phyloP scores from a whole-genome alignment of 495 filamentous ascomycete species.

The Xylaria grammica region DNA sequence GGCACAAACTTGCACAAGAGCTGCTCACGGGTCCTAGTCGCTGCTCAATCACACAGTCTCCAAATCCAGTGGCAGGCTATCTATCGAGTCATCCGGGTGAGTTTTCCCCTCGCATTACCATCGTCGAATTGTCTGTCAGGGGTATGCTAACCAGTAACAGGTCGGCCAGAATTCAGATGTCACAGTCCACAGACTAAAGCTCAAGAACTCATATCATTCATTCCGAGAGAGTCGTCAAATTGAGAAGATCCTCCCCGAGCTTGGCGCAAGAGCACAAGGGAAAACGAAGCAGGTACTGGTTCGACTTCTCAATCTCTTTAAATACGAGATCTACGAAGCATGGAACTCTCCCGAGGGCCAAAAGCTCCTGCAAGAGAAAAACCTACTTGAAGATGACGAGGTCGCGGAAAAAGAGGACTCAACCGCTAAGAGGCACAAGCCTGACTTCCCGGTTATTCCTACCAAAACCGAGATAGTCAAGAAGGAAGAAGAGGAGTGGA shows the following conservation, averaged over 20 bases:
- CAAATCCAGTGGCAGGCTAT: conserved; percentile 32
- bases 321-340: conserved; percentile 26
- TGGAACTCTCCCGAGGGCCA: conserved; percentile 27
- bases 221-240: conserved; percentile 35
- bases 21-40: conserved; percentile 31
- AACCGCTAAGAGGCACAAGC: conserved; percentile 12
- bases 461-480: not conserved
- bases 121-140: not conserved
- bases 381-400: conserved; percentile 19
- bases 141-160: conserved; percentile 27
- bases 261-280: conserved; percentile 31
- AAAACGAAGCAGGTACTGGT: conserved; percentile 26
- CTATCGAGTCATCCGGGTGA: conserved; percentile 35
- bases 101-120: not conserved
- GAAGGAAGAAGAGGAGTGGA: not conserved
- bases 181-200: conserved; percentile 28
- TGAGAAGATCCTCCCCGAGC: conserved; percentile 34
- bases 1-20: conserved; percentile 35
- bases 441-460: conserved; percentile 4
- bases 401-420: not conserved
- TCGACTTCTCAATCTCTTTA: conserved; percentile 32
- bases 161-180: conserved; percentile 34
- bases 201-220: conserved; percentile 32
- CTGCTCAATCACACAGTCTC: conserved; percentile 31
- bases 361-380: conserved; percentile 20